Base-by-base conservation (phyloP, 148 eudicot species). In the Cornus suecica region DNA sequence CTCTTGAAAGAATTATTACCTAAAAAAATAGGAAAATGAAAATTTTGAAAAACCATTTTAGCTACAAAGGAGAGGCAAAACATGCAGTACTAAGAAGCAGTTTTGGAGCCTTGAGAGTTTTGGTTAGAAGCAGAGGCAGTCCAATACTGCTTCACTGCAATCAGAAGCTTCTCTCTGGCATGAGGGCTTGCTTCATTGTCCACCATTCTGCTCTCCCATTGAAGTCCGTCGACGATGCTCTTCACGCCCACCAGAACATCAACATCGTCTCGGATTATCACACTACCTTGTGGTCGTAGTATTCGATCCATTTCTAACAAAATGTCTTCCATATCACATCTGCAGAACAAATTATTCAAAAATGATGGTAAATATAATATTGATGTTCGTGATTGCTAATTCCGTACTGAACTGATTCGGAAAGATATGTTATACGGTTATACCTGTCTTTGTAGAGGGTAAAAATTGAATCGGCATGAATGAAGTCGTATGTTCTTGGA, bases 101-200 rank as follows among this genome's bases (percentile, higher is more conserved):
- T 31, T 60, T 70, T 68, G 28, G 78, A 66, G 18, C 34, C 42
- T 72, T 68, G 16, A 67, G 76, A 80, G 37, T 77, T 69, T 63
- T 74, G 70, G 6, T 79, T 29, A 26, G 76, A 28, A 29, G 83
- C 62, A 32, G 91, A 88, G 60, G 89, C 48, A 14, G 97, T 90
- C 97, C 95, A 93, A 79, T 93, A 90, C 69, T 84, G 82, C 82
- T 94, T 94, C 7, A 84, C 90, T n/a, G 97, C 97, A 76, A 94
- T 83, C 65, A 94, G 74, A 9, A 94, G 37, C 83, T 94, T 94
- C 67, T 89, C 86, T 73, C 91, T 85, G 2, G 58, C 56, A 62
- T 45, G 87, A n/a, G 97, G 95, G 8, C 98, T 90, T 5, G 78
- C 84, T 78, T 94, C 98, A 77, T 86, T 84, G 45, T 94, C 98